Percentiles rank a stretch among this genome's conserved stretches.
These are phyloP conservation scores for Solanum verrucosum DNA, from an alignment of 257 asterid species.

Conservation along the genomic window DNA sequence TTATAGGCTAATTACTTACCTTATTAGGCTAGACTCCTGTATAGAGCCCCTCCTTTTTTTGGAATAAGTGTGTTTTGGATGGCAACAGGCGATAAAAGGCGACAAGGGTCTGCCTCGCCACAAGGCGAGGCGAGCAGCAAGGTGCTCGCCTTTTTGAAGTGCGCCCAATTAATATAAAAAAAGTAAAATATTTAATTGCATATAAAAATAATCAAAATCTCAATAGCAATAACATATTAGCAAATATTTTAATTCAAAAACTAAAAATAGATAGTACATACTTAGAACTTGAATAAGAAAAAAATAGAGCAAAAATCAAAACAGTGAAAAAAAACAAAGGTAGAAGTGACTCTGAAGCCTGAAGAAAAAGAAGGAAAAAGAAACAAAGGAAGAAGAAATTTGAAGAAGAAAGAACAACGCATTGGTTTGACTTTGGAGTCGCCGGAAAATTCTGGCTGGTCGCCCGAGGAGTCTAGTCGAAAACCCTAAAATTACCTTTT, in stretches of 20 bases:
- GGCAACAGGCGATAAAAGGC: not conserved
- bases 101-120: not conserved
- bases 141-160: not conserved
- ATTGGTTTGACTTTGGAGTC: not conserved
- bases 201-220: not conserved
- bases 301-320: not conserved
- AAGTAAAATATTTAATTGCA: not conserved
- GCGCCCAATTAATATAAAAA: not conserved
- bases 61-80: not conserved
- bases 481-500: too few species aligned
- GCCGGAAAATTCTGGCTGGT: not conserved
- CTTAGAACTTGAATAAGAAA: not conserved
- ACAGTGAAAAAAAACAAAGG: not conserved
- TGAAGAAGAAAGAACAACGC: not conserved
- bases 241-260: not conserved
- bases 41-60: not conserved
- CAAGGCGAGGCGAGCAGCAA: too few species aligned
- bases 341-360: not conserved
- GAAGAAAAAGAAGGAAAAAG: too few species aligned
- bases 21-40: not conserved
- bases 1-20: not conserved
- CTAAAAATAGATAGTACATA: too few species aligned
- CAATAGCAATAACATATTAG: not conserved
- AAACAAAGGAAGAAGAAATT: too few species aligned
- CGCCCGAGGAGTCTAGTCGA: too few species aligned